A percentile compares a stretch with the other conserved stretches of the same genome.
Evolutionary conservation across 805 yeast genomes (phyloP).

Genomic region (Teunomyces aglyptinius): DNA sequence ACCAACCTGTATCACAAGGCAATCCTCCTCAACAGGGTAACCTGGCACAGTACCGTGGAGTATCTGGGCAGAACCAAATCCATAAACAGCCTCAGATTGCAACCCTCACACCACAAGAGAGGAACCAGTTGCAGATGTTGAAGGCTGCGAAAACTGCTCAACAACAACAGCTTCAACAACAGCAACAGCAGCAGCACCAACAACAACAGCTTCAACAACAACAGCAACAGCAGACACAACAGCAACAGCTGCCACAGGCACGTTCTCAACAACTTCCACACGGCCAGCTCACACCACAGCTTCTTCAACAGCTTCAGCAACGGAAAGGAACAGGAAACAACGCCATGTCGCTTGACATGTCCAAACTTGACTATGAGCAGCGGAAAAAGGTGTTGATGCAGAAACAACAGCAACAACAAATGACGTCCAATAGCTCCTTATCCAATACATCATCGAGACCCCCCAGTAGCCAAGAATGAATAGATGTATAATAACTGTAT

Average conservation of each 20-base stretch:
- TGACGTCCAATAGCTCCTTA: not conserved
- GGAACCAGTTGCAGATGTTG: conserved; percentile 40
- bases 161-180: conserved; percentile 24
- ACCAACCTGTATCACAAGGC: conserved; percentile 3
- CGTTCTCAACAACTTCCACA: conserved; percentile 5
- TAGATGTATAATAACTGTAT: conserved; percentile 4
- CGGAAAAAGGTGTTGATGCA: conserved; percentile 35
- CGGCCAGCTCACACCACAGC: conserved; percentile 6
- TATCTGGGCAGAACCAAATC: not conserved
- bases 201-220: conserved; percentile 6
- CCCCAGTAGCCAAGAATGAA: not conserved
- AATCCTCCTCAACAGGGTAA: conserved; percentile 7
- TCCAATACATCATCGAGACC: conserved; percentile 1
- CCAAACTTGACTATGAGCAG: conserved; percentile 36
- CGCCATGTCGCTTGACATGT: conserved; percentile 17
- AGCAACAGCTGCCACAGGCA: conserved; percentile 2
- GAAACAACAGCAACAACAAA: conserved; percentile 26
- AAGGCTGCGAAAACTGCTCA: conserved; percentile 35
- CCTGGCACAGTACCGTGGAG: conserved; percentile 1
- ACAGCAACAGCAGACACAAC: conserved; percentile 12
- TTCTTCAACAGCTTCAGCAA: conserved; percentile 10
- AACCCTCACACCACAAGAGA: conserved; percentile 43
- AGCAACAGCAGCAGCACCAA: conserved; percentile 15
- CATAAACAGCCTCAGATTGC: conserved; percentile 31
- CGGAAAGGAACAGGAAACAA: conserved; percentile 7